Conservation (phyloP, 2,329 filamentous ascomycete species). For the Hypoxylon sp. region DNA sequence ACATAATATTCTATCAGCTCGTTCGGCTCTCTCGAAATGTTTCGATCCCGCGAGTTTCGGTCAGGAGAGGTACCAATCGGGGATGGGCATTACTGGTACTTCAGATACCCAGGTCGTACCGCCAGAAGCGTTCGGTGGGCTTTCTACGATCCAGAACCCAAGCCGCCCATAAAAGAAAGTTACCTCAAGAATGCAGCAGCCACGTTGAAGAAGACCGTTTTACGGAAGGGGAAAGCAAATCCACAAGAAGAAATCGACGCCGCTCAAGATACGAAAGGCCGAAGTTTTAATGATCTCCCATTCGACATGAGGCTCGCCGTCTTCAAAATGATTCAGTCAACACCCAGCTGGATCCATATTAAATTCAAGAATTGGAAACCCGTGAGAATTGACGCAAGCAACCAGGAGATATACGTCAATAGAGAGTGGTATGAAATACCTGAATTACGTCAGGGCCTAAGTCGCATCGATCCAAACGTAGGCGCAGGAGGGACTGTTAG, state of each 20-base stretch:
- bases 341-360: slow-evolving; percentile 31
- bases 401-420: slow-evolving; percentile 23
- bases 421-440: slow-evolving; percentile 21
- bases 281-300: slow-evolving; percentile 24
- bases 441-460: slow-evolving; percentile 19
- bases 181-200: not conserved
- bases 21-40: not conserved
- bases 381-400: not conserved
- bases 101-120: not conserved
- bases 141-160: slow-evolving; percentile 5
- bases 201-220: not conserved
- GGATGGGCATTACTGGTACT: not conserved
- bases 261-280: not conserved
- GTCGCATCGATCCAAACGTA: not conserved
- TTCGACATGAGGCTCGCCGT: slow-evolving; percentile 18
- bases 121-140: slow-evolving; percentile 11
- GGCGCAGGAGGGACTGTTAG: not conserved
- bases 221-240: not conserved
- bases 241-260: not conserved
- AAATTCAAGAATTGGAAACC: slow-evolving; percentile 5
- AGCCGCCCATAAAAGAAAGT: not conserved
- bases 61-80: not conserved
- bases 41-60: not conserved
- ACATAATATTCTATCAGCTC: not conserved
- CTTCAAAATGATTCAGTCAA: slow-evolving; percentile 22